These are phyloP conservation scores for Pythium monospermum DNA, from an alignment of 352 stramenopile species.

Conservation along the genomic window DNA sequence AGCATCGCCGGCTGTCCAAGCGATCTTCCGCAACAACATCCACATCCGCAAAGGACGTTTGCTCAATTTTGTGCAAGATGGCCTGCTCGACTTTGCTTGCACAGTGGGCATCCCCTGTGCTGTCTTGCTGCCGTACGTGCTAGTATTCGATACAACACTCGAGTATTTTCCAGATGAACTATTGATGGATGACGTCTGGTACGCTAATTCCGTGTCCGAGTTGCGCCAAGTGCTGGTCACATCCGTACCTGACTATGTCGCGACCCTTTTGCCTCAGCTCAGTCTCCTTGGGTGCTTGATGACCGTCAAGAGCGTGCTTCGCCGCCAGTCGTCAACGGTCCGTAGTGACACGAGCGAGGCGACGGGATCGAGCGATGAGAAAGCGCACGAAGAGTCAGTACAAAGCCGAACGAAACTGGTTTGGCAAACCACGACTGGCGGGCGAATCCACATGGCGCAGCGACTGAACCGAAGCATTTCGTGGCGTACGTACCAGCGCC, in stretches of 20 bases:
- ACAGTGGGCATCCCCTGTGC: constrained; percentile 12
- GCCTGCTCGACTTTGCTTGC: constrained; percentile 13
- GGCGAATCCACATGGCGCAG: too few species aligned
- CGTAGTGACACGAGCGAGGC: too few species aligned
- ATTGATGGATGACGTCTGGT: constrained; percentile 22
- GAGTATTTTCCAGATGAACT: constrained; percentile 17
- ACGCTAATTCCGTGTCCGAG: constrained; percentile 16
- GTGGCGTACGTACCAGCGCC: too few species aligned
- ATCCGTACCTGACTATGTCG: constrained; percentile 17
- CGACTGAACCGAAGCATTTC: too few species aligned
- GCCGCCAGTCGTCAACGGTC: too few species aligned
- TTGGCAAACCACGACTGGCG: too few species aligned
- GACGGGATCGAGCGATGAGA: too few species aligned
- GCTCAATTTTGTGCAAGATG: constrained; percentile 5
- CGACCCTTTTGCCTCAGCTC: too few species aligned
- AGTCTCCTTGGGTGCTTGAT: too few species aligned
- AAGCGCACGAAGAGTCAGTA: too few species aligned
- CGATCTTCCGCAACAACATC: not conserved
- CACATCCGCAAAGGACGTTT: constrained; percentile 2
- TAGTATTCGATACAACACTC: not conserved
- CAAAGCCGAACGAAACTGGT: too few species aligned
- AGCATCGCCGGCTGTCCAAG: constrained; percentile 9
- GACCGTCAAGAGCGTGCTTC: too few species aligned
- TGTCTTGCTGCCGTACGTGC: constrained; percentile 20
- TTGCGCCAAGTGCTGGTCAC: constrained; percentile 21